A percentile compares a stretch with the other conserved stretches of the same genome.
Conservation (phyloP, 1,284 basidiomycete species). For the Cutaneotrichosporon sp. region DNA sequence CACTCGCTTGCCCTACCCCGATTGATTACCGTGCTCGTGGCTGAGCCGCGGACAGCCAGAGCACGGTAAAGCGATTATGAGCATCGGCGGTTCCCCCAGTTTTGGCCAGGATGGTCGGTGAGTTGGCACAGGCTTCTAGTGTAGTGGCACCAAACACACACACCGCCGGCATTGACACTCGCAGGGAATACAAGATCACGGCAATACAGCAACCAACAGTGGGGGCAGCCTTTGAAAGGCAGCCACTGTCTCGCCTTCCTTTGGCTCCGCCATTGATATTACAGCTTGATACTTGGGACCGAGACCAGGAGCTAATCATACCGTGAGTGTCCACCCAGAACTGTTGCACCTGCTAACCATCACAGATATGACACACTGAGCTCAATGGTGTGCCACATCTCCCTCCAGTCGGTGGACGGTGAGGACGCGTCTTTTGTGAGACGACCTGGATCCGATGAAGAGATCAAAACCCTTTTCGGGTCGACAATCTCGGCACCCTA, state of each 20-base stretch:
- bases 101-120: conserved; percentile 2
- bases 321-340: conserved; percentile 35
- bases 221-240: conserved; percentile 67
- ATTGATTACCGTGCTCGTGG: conserved; percentile 5
- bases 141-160: neutral
- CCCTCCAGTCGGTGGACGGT: conserved; percentile 50
- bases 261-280: conserved; percentile 76
- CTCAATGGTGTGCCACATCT: conserved; percentile 73
- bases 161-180: neutral
- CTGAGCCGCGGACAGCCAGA: conserved; percentile 8
- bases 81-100: neutral
- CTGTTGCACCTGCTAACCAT: neutral
- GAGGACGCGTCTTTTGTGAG: conserved; percentile 32
- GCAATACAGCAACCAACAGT: conserved; percentile 69
- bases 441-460: conserved; percentile 19
- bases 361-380: conserved; percentile 67
- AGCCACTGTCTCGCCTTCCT: conserved; percentile 69
- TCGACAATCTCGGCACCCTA: conserved; percentile 78
- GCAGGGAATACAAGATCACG: conserved; percentile 40
- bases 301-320: conserved; percentile 47
- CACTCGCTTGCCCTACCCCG: neutral
- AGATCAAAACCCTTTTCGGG: conserved; percentile 57
- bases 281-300: conserved; percentile 54
- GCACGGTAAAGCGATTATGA: conserved; percentile 5
- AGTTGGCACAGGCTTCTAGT: neutral